Evolutionary conservation across 768 basidiomycete species (phyloP).

Genomic region (Paxillus rubicundulus): DNA sequence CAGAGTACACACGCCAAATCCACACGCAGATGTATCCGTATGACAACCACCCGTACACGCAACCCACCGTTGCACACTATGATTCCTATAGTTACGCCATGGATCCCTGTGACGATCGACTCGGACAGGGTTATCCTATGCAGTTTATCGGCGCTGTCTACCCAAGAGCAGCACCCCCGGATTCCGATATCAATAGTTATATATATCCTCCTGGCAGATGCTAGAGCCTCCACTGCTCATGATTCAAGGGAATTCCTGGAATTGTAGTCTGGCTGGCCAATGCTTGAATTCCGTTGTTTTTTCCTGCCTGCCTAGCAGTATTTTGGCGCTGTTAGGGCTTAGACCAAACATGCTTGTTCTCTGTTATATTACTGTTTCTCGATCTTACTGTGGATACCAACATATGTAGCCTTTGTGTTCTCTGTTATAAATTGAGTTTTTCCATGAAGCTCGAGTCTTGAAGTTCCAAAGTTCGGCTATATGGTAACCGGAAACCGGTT

Average conservation of each 20-base stretch:
- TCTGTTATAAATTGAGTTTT: too few species aligned
- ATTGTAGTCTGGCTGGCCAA: conserved; percentile 3
- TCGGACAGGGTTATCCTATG: conserved; percentile 7
- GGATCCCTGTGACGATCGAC: conserved; percentile 12
- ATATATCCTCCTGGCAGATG: conserved; percentile 7
- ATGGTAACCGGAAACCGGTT: too few species aligned
- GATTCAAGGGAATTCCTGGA: background rate
- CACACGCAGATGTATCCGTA: conserved; percentile 3
- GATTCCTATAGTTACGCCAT: conserved; percentile 11
- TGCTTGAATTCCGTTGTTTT: conserved; percentile 1
- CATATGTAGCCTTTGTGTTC: background rate
- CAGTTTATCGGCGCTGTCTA: conserved; percentile 10
- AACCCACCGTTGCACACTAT: conserved; percentile 8
- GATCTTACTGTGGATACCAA: conserved; percentile 11
- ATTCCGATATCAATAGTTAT: conserved; percentile 14
- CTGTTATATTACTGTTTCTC: conserved; percentile 7
- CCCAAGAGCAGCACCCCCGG: conserved; percentile 7
- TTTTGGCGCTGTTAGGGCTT: conserved; percentile 12
- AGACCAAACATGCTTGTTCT: conserved; percentile 10
- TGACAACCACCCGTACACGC: conserved; percentile 3
- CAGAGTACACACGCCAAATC: conserved; percentile 6
- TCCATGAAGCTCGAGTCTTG: background rate
- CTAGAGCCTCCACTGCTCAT: conserved; percentile 1
- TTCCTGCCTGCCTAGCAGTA: conserved; percentile 6
- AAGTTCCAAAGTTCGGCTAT: background rate